Evolutionary conservation across 306 rosid species (phyloP).

Genomic region (Notholithocarpus densiflorus): DNA sequence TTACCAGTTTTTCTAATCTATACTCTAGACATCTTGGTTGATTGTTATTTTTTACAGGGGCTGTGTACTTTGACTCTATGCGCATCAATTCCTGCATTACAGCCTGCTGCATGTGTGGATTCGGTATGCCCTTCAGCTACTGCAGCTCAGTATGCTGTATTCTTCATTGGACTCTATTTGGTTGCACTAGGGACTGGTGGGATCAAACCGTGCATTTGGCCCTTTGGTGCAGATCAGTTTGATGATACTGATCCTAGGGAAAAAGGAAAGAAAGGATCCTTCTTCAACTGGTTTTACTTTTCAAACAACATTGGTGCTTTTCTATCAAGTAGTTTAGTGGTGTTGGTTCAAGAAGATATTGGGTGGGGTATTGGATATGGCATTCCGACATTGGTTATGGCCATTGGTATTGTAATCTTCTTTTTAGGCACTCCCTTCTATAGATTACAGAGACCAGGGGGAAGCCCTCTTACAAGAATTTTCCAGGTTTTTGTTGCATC

Average conservation of each 20-base stretch:
- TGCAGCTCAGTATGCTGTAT: slow-evolving; percentile 78
- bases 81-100: slow-evolving; percentile 66
- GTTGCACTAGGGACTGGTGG: slow-evolving; percentile 98
- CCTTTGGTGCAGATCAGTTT: slow-evolving; percentile 97
- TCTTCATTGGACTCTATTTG: slow-evolving; percentile 86
- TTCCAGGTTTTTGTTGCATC: slow-evolving; percentile 93
- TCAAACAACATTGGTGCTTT: slow-evolving; percentile 91
- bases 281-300: slow-evolving; percentile 97
- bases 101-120: slow-evolving; percentile 69
- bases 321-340: slow-evolving; percentile 73
- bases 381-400: slow-evolving; percentile 88
- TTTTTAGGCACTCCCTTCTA: slow-evolving; percentile 75
- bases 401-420: slow-evolving; percentile 71
- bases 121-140: slow-evolving; percentile 72
- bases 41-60: slow-evolving; percentile 47
- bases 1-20: slow-evolving; percentile 14
- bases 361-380: slow-evolving; percentile 99
- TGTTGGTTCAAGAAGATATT: slow-evolving; percentile 86
- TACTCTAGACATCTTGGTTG: too few species aligned
- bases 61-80: slow-evolving; percentile 92
- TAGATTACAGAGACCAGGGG: slow-evolving; percentile 94
- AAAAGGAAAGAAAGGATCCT: slow-evolving; percentile 81
- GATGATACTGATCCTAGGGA: slow-evolving; percentile 82
- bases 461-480: slow-evolving; percentile 91
- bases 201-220: slow-evolving; percentile 90